Evolutionary conservation across 495 filamentous ascomycete genomes (phyloP).

Genomic region (Trichoderma virens): DNA sequence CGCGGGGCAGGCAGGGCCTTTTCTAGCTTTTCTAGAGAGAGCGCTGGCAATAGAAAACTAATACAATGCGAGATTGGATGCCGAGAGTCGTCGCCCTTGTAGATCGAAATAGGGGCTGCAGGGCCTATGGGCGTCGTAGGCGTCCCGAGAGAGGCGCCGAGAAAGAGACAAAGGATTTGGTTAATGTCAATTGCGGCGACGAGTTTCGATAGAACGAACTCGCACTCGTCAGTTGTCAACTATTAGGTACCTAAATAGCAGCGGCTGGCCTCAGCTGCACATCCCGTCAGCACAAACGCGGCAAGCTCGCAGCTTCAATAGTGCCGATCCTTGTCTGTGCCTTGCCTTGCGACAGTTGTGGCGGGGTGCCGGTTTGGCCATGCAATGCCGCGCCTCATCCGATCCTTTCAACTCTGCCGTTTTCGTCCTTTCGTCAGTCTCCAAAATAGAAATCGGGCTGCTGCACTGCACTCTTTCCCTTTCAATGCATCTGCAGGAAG

Average conservation of each 20-base stretch:
- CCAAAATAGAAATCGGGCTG: neutral
- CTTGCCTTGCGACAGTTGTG: neutral
- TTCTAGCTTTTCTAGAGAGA: too few species aligned
- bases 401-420: neutral
- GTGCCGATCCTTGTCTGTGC: neutral
- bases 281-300: neutral
- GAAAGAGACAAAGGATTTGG: too few species aligned
- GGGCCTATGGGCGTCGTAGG: neutral
- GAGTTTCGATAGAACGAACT: too few species aligned
- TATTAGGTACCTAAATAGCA: too few species aligned
- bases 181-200: neutral
- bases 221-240: too few species aligned
- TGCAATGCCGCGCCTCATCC: neutral
- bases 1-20: too few species aligned
- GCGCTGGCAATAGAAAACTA: too few species aligned
- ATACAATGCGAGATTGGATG: neutral
- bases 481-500: too few species aligned
- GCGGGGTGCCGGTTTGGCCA: neutral
- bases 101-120: neutral
- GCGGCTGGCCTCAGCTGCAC: neutral
- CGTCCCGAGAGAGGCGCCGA: neutral
- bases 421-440: neutral
- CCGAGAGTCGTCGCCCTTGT: neutral
- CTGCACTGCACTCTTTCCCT: neutral
- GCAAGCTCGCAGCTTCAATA: too few species aligned